Conservation (phyloP, 2,329 filamentous ascomycete genomes). For the Aspergillus ochraceus region DNA sequence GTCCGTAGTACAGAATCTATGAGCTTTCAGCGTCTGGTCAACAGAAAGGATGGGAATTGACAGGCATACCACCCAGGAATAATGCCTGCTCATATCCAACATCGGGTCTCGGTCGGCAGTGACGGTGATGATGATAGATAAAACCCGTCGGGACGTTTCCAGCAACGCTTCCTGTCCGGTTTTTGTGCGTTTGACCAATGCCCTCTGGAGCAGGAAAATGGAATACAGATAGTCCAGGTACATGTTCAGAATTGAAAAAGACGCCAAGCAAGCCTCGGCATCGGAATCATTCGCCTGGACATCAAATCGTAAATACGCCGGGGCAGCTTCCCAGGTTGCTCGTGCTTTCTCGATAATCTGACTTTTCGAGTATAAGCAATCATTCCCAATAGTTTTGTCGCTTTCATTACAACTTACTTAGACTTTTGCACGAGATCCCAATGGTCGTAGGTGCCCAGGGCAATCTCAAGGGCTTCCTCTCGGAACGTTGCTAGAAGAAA, state of each 20-base stretch:
- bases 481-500: conserved; percentile 28
- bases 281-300: conserved; percentile 5
- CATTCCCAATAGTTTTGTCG: background rate
- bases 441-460: conserved; percentile 26
- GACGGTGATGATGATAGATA: conserved; percentile 31
- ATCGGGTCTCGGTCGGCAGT: conserved; percentile 27
- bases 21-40: conserved; percentile 1
- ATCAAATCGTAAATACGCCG: conserved; percentile 29
- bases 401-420: conserved; percentile 18
- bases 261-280: conserved; percentile 15
- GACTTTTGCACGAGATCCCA: conserved; percentile 26
- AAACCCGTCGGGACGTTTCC: conserved; percentile 31
- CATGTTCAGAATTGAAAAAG: conserved; percentile 25
- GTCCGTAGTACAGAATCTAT: conserved; percentile 34
- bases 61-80: conserved; percentile 36
- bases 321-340: conserved; percentile 25
- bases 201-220: conserved; percentile 34
- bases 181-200: conserved; percentile 33
- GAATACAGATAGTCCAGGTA: conserved; percentile 39
- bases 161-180: conserved; percentile 33
- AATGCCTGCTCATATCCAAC: conserved; percentile 33
- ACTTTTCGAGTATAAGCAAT: conserved; percentile 11
- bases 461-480: conserved; percentile 34
- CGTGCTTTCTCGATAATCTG: conserved; percentile 28
- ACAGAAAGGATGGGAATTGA: background rate